A percentile compares a stretch with the other conserved stretches of the same genome.
phyloP scores from a whole-genome alignment of 306 rosid species.

The Quercus berberidifolia region DNA sequence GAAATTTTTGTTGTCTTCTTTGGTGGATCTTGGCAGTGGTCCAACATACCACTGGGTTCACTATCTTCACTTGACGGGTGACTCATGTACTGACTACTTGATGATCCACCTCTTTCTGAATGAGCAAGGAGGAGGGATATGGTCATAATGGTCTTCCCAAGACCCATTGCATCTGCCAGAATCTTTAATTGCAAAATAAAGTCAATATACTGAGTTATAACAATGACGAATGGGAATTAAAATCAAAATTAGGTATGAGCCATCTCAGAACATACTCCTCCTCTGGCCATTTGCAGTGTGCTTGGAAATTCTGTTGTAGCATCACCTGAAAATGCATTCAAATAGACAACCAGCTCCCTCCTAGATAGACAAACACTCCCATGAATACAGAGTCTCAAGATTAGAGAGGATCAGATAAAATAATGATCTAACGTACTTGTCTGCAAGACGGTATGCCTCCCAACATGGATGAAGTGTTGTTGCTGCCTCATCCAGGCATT shows the following conservation, averaged over 20 bases:
- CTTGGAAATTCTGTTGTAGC: conserved; percentile 90
- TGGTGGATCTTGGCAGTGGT: conserved; percentile 29
- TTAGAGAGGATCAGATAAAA: neutral
- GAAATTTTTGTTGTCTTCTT: conserved; percentile 48
- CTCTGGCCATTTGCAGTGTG: conserved; percentile 91
- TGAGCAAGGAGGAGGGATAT: conserved; percentile 77
- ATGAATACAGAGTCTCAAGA: conserved; percentile 15
- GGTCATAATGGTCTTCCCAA: conserved; percentile 97
- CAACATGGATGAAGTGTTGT: conserved; percentile 95
- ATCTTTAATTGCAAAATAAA: conserved; percentile 54
- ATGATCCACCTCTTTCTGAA: conserved; percentile 59
- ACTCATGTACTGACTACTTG: conserved; percentile 36
- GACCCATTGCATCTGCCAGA: conserved; percentile 98
- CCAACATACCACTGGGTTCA: conserved; percentile 34
- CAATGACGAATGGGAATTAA: neutral
- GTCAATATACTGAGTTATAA: conserved; percentile 25
- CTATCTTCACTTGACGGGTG: conserved; percentile 38
- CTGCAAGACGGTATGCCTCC: conserved; percentile 83
- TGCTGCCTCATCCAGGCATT: conserved; percentile 50
- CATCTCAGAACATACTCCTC: conserved; percentile 71
- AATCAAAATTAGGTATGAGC: conserved; percentile 12
- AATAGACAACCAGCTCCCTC: conserved; percentile 68
- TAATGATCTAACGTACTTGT: conserved; percentile 49
- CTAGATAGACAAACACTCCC: conserved; percentile 34
- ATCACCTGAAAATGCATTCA: conserved; percentile 92